Evolutionary conservation across 306 rosid genomes (phyloP).

Genomic region (Pterocarpus macrocarpus): DNA sequence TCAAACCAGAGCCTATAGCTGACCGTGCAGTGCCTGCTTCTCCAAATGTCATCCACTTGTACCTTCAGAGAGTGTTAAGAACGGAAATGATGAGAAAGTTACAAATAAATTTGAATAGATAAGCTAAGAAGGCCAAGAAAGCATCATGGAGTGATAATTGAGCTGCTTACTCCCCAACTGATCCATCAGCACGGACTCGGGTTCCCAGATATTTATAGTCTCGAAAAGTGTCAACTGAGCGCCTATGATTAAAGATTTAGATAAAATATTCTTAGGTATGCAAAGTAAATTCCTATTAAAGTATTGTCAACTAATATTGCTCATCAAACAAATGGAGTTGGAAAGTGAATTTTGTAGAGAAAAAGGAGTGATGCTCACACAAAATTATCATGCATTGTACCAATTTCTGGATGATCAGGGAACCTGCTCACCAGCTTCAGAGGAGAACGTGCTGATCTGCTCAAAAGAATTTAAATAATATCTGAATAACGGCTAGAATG

Average conservation of each 20-base stretch:
- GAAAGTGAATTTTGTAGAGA: constrained; percentile 32
- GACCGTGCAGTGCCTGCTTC: constrained; percentile 91
- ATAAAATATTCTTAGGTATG: constrained; percentile 36
- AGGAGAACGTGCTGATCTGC: constrained; percentile 84
- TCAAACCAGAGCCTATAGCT: constrained; percentile 90
- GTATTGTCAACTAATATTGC: constrained; percentile 26
- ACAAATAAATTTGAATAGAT: constrained; percentile 31
- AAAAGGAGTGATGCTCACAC: constrained; percentile 69
- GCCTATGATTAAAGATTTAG: constrained; percentile 67
- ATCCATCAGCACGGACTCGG: constrained; percentile 86
- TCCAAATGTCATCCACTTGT: constrained; percentile 99
- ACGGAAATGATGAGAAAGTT: constrained; percentile 43
- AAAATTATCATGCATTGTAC: constrained; percentile 94
- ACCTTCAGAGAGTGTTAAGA: constrained; percentile 60
- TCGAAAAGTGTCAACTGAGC: constrained; percentile 77
- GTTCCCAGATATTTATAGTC: constrained; percentile 97
- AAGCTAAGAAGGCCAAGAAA: constrained; percentile 9
- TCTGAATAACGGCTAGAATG: constrained; percentile 22
- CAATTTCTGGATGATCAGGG: constrained; percentile 82
- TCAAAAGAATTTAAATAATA: constrained; percentile 16
- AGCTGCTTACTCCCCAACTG: constrained; percentile 92
- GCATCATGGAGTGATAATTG: constrained; percentile 33
- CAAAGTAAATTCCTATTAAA: constrained; percentile 26
- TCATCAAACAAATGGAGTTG: constrained; percentile 26
- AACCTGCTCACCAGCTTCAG: constrained; percentile 82